Percentiles rank a stretch among this genome's conserved stretches.
phyloP scores from a whole-genome alignment of 148 eudicot species.

The Selenicereus undatus region DNA sequence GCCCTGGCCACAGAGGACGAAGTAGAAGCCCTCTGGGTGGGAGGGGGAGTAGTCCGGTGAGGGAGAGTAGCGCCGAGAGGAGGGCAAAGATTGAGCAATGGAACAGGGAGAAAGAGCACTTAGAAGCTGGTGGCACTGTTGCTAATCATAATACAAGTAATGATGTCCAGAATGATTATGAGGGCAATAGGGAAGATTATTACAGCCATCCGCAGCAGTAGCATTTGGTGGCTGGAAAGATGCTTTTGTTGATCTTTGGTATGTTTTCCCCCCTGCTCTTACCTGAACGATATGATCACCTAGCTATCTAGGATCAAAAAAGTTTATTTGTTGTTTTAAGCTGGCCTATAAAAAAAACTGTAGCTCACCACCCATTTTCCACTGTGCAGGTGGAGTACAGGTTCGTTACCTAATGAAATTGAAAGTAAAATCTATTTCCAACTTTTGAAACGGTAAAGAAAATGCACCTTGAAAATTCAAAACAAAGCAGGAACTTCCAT shows the following conservation, averaged over 20 bases:
- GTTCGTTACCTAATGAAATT: slow-evolving; percentile 51
- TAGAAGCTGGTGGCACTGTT: slow-evolving; percentile 37
- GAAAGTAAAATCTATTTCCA: slow-evolving; percentile 42
- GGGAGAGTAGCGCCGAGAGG: slow-evolving; percentile 95
- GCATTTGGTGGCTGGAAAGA: slow-evolving; percentile 21
- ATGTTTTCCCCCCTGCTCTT: slow-evolving; percentile 23
- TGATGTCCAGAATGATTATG: slow-evolving; percentile 24
- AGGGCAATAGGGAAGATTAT: slow-evolving; percentile 37
- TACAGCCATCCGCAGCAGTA: slow-evolving; percentile 35
- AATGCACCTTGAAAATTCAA: slow-evolving; percentile 12
- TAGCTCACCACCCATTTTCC: slow-evolving; percentile 78
- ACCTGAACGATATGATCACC: neutral
- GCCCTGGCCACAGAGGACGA: slow-evolving; percentile 84
- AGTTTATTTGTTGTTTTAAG: slow-evolving; percentile 12
- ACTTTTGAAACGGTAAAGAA: slow-evolving; percentile 28
- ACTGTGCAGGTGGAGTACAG: slow-evolving; percentile 99
- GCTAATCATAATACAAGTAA: slow-evolving; percentile 27
- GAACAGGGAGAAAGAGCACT: slow-evolving; percentile 85
- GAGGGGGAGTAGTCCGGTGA: slow-evolving; percentile 75
- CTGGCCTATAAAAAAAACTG: slow-evolving; percentile 19
- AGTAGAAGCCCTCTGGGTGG: slow-evolving; percentile 86
- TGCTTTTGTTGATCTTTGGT: slow-evolving; percentile 34
- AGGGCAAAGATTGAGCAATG: slow-evolving; percentile 96
- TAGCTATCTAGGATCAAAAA: slow-evolving; percentile 4
- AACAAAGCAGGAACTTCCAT: slow-evolving; percentile 17